Conservation (phyloP, 305 asterid genomes). For the Euphrasia arctica region DNA sequence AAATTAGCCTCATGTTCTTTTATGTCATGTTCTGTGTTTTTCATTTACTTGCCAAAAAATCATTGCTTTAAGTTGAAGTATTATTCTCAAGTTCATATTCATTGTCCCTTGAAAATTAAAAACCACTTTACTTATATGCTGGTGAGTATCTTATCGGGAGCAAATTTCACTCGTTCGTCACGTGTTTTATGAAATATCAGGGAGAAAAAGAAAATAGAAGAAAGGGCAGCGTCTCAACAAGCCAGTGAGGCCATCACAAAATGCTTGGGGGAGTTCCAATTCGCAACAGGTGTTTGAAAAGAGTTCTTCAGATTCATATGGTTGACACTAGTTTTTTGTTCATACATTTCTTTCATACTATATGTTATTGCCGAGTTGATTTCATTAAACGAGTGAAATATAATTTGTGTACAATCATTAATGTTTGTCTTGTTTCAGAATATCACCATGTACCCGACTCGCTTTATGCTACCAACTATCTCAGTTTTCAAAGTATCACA, state of each 20-base stretch:
- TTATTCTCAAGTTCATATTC: neutral
- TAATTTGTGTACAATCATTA: no score
- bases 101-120: neutral
- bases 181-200: slow-evolving; percentile 25
- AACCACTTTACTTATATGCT: neutral
- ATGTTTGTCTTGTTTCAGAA: no score
- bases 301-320: slow-evolving; percentile 14
- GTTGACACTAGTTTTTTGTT: slow-evolving; percentile 8
- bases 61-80: neutral
- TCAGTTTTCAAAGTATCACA: no score
- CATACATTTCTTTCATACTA: slow-evolving; percentile 10
- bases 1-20: neutral
- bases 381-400: no score
- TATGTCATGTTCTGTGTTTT: neutral
- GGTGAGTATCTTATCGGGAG: neutral
- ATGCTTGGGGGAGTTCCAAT: slow-evolving; percentile 29
- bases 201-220: slow-evolving; percentile 63
- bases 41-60: neutral
- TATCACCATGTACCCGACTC: no score
- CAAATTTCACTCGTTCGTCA: neutral
- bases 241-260: slow-evolving; percentile 64
- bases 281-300: slow-evolving; percentile 9
- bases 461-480: no score
- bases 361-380: no score
- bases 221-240: slow-evolving; percentile 60